Conservation (phyloP, 257 asterid species). For the Solanum ossicruentum region DNA sequence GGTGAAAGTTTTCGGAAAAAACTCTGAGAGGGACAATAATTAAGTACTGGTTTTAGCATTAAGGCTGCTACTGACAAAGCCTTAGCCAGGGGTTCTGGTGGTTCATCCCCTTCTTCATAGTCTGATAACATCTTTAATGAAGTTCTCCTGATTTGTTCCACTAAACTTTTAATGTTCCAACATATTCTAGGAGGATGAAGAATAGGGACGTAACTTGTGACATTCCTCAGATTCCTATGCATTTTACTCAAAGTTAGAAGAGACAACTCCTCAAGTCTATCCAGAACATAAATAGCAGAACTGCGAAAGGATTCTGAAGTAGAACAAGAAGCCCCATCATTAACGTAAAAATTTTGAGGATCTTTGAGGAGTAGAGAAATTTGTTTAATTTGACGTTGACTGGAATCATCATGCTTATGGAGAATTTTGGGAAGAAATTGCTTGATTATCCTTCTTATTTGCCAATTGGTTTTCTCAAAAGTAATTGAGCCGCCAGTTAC, state of each 20-base stretch:
- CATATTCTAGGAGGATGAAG: constrained; percentile 4
- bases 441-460: constrained; percentile 36
- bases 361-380: constrained; percentile 28
- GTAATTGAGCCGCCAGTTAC: constrained; percentile 32
- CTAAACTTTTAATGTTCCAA: constrained; percentile 6
- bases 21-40: constrained; percentile 13
- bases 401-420: constrained; percentile 11
- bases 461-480: constrained; percentile 37
- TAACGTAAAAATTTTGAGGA: constrained; percentile 20
- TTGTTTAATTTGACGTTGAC: constrained; percentile 22
- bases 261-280: constrained; percentile 41
- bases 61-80: constrained; percentile 67
- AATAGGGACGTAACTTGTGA: constrained; percentile 29
- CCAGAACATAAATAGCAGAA: constrained; percentile 43
- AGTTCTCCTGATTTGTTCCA: constrained; percentile 15
- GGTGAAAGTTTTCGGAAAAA: constrained; percentile 49
- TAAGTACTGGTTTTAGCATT: constrained; percentile 33
- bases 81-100: constrained; percentile 37
- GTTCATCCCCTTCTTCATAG: constrained; percentile 28
- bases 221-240: constrained; percentile 48
- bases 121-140: constrained; percentile 37
- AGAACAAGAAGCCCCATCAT: constrained; percentile 6
- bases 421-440: constrained; percentile 30
- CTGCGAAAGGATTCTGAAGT: constrained; percentile 25
- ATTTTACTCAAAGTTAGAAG: constrained; percentile 33